Percentiles rank a stretch among this genome's conserved stretches.
Evolutionary conservation across 495 filamentous ascomycete species (phyloP).

Genomic region (Hypoxylon fuscum): DNA sequence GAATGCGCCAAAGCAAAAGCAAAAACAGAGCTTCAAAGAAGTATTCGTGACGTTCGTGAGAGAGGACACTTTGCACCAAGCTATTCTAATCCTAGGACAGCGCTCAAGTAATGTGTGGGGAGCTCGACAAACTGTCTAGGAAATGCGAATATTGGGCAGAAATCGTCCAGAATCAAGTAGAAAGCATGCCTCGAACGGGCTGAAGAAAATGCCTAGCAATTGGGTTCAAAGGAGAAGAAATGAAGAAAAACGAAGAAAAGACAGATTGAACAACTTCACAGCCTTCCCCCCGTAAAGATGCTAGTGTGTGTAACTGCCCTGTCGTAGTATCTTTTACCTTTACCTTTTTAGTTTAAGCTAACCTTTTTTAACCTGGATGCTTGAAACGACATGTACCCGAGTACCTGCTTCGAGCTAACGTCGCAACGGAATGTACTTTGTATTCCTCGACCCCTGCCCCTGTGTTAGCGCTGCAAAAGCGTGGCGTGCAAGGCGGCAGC

Average conservation of each 20-base stretch:
- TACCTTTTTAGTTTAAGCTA: too few species aligned
- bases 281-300: too few species aligned
- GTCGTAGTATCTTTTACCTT: too few species aligned
- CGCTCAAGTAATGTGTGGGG: constrained; percentile 33
- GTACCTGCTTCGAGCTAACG: too few species aligned
- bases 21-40: constrained; percentile 9
- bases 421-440: too few species aligned
- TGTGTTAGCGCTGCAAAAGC: too few species aligned
- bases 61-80: constrained; percentile 48
- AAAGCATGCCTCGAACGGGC: constrained; percentile 13
- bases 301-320: too few species aligned
- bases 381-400: constrained; percentile 27
- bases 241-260: background rate
- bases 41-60: constrained; percentile 18
- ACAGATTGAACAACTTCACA: constrained; percentile 7
- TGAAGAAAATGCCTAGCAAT: constrained; percentile 4
- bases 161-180: constrained; percentile 1
- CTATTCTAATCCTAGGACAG: constrained; percentile 27
- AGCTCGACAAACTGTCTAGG: constrained; percentile 20
- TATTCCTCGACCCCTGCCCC: too few species aligned
- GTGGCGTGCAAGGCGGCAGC: constrained; percentile 25
- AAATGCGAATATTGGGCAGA: constrained; percentile 4
- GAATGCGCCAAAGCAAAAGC: constrained; percentile 10
- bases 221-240: constrained; percentile 5
- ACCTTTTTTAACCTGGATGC: constrained; percentile 2